phyloP scores from a whole-genome alignment of 495 filamentous ascomycete species.

The Penicillium herquei region DNA sequence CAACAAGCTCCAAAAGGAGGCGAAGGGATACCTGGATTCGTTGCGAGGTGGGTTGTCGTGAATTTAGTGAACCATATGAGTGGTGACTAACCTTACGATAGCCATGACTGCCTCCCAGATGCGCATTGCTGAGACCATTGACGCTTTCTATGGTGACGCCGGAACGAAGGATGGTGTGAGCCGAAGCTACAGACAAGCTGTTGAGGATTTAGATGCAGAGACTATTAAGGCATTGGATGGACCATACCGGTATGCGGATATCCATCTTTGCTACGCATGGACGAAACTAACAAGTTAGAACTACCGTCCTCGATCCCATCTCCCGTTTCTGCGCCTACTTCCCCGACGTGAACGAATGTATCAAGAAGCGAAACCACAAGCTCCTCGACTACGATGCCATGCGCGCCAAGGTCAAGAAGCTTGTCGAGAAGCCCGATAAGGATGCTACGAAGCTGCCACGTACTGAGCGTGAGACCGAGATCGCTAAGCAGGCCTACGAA shows the following conservation, averaged over 20 bases:
- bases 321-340: conserved; percentile 96
- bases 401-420: conserved; percentile 91
- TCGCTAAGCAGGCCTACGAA: conserved; percentile 91
- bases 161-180: conserved; percentile 92
- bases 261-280: background rate
- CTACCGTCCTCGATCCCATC: conserved; percentile 93
- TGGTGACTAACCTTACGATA: conserved; percentile 25
- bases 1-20: conserved; percentile 89
- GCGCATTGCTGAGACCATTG: conserved; percentile 98
- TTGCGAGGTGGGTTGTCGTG: conserved; percentile 65
- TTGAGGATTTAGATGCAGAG: conserved; percentile 95
- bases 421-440: conserved; percentile 98
- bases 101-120: conserved; percentile 99
- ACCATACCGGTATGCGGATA: conserved; percentile 70
- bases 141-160: conserved; percentile 97
- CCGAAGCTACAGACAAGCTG: conserved; percentile 94
- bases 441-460: conserved; percentile 92
- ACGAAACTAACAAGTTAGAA: conserved; percentile 44
- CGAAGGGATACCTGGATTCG: conserved; percentile 94
- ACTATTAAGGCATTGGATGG: conserved; percentile 98
- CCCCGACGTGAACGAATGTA: conserved; percentile 98
- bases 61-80: conserved; percentile 2
- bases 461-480: conserved; percentile 89
- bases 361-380: conserved; percentile 98
- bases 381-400: conserved; percentile 96